Conservation (phyloP, 73 alveolate species). For the Tetrahymena elliotti region DNA sequence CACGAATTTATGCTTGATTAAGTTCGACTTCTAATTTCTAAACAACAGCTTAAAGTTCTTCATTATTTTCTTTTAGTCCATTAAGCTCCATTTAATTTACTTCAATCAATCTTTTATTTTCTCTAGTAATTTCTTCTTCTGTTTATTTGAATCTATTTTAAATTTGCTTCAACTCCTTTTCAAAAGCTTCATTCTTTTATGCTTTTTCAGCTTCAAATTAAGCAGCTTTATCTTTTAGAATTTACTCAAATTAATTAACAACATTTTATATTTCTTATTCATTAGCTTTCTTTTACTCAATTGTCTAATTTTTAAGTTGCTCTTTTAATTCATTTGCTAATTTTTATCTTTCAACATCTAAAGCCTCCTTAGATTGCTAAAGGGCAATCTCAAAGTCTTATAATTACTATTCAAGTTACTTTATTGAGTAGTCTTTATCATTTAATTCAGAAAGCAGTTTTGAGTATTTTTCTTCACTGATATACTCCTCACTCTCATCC, state of each 20-base stretch:
- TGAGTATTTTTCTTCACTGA: neutral
- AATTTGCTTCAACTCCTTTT: neutral
- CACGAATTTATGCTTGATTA: neutral
- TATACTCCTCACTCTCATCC: neutral
- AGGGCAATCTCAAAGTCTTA: neutral
- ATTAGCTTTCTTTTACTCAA: neutral
- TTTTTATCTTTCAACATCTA: neutral
- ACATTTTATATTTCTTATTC: neutral
- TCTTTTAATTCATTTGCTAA: neutral
- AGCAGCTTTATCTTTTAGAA: neutral
- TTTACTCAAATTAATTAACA: neutral
- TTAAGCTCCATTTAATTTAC: neutral
- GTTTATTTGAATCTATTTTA: neutral
- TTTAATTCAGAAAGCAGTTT: neutral
- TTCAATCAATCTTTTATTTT: neutral
- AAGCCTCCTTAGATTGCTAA: neutral
- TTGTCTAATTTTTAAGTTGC: neutral
- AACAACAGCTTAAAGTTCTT: neutral
- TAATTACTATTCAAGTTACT: neutral
- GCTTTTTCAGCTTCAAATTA: neutral
- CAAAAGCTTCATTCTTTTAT: neutral
- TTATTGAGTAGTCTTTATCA: neutral
- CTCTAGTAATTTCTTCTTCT: neutral
- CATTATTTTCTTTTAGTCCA: neutral
- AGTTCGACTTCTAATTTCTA: neutral